phyloP scores from a whole-genome alignment of 2,329 filamentous ascomycete genomes.

The Stachybotrys elegans region DNA sequence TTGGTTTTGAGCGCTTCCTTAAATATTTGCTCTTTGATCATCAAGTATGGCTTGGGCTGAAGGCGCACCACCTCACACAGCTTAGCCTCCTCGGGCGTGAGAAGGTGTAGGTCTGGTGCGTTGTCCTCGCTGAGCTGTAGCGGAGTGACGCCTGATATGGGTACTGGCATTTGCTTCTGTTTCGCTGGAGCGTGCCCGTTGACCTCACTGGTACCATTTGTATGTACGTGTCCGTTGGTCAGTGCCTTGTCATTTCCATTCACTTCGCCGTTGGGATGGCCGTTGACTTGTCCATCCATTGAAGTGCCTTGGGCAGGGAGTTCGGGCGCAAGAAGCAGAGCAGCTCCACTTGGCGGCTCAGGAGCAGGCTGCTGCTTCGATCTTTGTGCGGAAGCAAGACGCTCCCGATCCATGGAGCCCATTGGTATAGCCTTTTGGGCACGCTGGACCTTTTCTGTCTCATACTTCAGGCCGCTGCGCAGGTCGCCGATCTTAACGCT shows the following conservation, averaged over 20 bases:
- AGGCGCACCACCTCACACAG: conserved; percentile 80
- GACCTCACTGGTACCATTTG: conserved; percentile 42
- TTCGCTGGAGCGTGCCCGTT: conserved; percentile 31
- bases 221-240: conserved; percentile 48
- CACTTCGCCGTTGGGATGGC: conserved; percentile 14
- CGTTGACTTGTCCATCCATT: neutral
- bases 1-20: conserved; percentile 87
- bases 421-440: conserved; percentile 66
- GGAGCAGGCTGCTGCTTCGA: conserved; percentile 60
- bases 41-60: conserved; percentile 90
- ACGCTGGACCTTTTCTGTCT: conserved; percentile 76
- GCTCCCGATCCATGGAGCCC: conserved; percentile 78
- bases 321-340: conserved; percentile 73
- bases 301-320: conserved; percentile 56
- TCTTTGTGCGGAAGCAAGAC: conserved; percentile 66
- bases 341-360: conserved; percentile 70
- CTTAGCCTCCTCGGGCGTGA: conserved; percentile 79
- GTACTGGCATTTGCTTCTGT: conserved; percentile 48
- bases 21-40: conserved; percentile 89
- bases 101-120: conserved; percentile 76
- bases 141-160: conserved; percentile 56
- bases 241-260: conserved; percentile 49
- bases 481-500: conserved; percentile 78
- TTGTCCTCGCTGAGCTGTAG: conserved; percentile 70
- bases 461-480: conserved; percentile 84